A percentile compares a stretch with the other conserved stretches of the same genome.
Evolutionary conservation across 1,284 basidiomycete genomes (phyloP).

Genomic region (Boletus mariae): DNA sequence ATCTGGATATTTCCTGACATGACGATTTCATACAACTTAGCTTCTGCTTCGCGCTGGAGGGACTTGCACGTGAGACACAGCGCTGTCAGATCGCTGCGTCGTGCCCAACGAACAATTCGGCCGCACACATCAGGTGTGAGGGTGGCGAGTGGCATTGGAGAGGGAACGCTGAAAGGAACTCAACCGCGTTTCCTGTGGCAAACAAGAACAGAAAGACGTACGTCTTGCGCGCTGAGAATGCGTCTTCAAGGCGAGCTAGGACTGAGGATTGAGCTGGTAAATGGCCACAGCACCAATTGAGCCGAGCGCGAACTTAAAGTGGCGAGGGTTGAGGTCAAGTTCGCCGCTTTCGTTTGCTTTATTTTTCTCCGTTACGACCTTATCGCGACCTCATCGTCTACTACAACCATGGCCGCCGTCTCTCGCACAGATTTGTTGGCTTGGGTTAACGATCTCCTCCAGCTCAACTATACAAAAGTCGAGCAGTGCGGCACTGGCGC

Average conservation of each 20-base stretch:
- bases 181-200: background rate
- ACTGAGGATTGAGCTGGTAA: background rate
- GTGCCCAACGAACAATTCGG: conserved; percentile 29
- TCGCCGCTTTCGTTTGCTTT: background rate
- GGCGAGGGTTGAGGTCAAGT: conserved; percentile 1
- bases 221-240: background rate
- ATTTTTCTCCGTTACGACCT: background rate
- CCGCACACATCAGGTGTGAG: conserved; percentile 24
- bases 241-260: background rate
- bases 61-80: conserved; percentile 28
- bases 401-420: conserved; percentile 25
- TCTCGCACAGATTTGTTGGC: conserved; percentile 86
- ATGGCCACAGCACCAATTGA: background rate
- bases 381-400: conserved; percentile 2
- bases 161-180: background rate
- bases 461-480: conserved; percentile 88
- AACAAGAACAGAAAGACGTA: background rate
- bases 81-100: conserved; percentile 24
- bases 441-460: conserved; percentile 94
- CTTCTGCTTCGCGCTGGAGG: conserved; percentile 30
- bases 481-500: conserved; percentile 92
- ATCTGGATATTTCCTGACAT: conserved; percentile 21
- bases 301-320: conserved; percentile 7
- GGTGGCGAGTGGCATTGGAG: conserved; percentile 10
- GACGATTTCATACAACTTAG: conserved; percentile 28